Conservation (phyloP, 2,329 filamentous ascomycete species). For the Stylonectria norvegica region DNA sequence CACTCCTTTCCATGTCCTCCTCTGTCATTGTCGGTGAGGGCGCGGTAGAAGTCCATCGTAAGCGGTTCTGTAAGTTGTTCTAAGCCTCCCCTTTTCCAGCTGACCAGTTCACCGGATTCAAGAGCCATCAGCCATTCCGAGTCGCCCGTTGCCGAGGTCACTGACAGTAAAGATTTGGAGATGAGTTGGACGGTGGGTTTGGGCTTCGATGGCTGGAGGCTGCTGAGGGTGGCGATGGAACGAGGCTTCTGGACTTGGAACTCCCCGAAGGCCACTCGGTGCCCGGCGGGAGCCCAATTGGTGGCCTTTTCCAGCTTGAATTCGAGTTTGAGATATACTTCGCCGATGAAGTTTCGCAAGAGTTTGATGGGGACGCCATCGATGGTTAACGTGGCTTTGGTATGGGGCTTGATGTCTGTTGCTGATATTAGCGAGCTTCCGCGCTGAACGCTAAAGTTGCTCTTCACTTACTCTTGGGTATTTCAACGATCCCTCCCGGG, state of each 20-base stretch:
- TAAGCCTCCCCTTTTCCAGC: slow-evolving; percentile 48
- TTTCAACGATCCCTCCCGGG: no score
- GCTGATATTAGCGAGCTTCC: no score
- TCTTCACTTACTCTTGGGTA: no score
- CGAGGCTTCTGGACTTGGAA: no score
- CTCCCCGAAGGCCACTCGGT: slow-evolving; percentile 50
- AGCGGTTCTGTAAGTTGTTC: slow-evolving; percentile 55
- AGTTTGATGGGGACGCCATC: no score
- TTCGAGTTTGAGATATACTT: not conserved
- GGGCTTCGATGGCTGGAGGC: no score
- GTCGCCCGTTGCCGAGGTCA: not conserved
- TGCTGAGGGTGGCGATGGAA: no score
- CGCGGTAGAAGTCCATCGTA: slow-evolving; percentile 56
- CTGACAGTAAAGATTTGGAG: not conserved
- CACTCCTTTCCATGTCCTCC: slow-evolving; percentile 56
- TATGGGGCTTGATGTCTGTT: no score
- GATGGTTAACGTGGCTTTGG: no score
- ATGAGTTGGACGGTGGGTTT: slow-evolving; percentile 29
- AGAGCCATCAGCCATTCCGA: not conserved
- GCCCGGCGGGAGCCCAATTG: slow-evolving; percentile 49
- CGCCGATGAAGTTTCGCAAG: slow-evolving; percentile 15
- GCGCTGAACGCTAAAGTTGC: no score
- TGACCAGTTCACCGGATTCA: not conserved
- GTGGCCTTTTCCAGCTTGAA: slow-evolving; percentile 43
- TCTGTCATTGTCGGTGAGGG: slow-evolving; percentile 61